Evolutionary conservation across 768 basidiomycete genomes (phyloP), one percentile per base, ranked within the genome.

Genomic region (Tephrocybe sp.): DNA sequence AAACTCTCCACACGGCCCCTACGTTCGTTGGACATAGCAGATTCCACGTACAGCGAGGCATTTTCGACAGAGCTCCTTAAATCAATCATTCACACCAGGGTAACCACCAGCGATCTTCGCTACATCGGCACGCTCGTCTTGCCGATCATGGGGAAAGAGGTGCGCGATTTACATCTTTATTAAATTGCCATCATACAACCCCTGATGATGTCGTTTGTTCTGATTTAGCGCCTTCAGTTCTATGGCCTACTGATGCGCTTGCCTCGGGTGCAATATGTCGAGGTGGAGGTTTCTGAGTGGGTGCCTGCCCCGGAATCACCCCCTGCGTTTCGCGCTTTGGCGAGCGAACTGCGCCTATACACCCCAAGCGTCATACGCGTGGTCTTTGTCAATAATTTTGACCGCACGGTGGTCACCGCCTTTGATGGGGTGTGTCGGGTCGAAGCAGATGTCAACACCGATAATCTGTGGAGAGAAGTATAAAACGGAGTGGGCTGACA

Each of bases 231-330:
- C 22, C 73, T 88, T 31, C 66, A 69, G 26, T 81, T 87, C 60
- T 87, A 86, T 53, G 80, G 77, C 4, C 65, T 78, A 24, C 70
- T 87, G 49, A 79, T 80, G 71, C 75, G 69, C 22, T 69, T 86
- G 21, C 69, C 68, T 1, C 67, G 62, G 11, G 69, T 87, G 11
- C 69, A 74, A 52, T 82, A 78, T 54, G 60, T 83, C 40, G 86
- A 87, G 56, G 67, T 87, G 5, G 86, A 87, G 34, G 71, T 87
- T 22, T 79, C 80, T 16, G 77, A 80, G 42, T 88, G 86, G 86
- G 72, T 75, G 4, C 86, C 85, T 8, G 63, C 77, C 7, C 85
- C 82, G 8, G 62, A 71, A 12, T 67, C 78, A 25, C 69, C 74
- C 2, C 63, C 75, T 6, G 84, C 83, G 3, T 62, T 84, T 34